Conservation (phyloP, 257 asterid genomes). For the Solanum tarijense region DNA sequence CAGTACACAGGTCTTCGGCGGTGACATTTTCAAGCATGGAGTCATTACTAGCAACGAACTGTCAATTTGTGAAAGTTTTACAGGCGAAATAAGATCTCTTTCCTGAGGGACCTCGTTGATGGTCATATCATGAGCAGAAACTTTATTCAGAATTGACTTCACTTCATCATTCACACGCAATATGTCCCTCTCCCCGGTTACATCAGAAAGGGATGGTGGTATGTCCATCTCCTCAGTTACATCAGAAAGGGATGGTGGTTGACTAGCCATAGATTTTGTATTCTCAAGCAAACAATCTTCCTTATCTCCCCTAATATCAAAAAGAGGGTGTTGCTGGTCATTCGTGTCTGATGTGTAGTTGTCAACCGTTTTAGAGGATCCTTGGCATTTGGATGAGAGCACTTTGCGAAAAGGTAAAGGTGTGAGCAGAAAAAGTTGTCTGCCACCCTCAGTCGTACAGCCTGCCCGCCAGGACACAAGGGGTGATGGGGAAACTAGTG, state of each 20-base stretch:
- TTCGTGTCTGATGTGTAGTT: constrained; percentile 10
- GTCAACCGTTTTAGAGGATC: constrained; percentile 15
- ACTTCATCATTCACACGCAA: background rate
- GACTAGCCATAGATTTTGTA: constrained; percentile 3
- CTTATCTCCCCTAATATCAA: background rate
- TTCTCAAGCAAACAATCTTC: constrained; percentile 15
- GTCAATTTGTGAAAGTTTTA: constrained; percentile 15
- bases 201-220: constrained; percentile 9
- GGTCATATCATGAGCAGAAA: constrained; percentile 9
- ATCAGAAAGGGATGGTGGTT: constrained; percentile 9
- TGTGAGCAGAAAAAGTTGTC: constrained; percentile 83
- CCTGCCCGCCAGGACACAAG: constrained; percentile 88
- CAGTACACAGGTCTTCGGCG: constrained; percentile 75
- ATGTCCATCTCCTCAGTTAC: background rate
- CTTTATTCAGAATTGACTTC: constrained; percentile 19
- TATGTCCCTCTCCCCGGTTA: background rate
- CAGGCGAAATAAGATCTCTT: constrained; percentile 30
- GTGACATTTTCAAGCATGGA: constrained; percentile 72
- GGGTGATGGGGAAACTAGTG: constrained; percentile 85
- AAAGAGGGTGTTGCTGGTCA: constrained; percentile 9
- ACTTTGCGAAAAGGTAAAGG: constrained; percentile 58
- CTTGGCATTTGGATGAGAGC: constrained; percentile 21
- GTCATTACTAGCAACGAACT: constrained; percentile 48
- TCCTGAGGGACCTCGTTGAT: constrained; percentile 15
- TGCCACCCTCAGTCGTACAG: constrained; percentile 48